These are phyloP conservation scores for Psilocybe sp. DNA, from an alignment of 768 basidiomycete genomes.

Conservation along the genomic window DNA sequence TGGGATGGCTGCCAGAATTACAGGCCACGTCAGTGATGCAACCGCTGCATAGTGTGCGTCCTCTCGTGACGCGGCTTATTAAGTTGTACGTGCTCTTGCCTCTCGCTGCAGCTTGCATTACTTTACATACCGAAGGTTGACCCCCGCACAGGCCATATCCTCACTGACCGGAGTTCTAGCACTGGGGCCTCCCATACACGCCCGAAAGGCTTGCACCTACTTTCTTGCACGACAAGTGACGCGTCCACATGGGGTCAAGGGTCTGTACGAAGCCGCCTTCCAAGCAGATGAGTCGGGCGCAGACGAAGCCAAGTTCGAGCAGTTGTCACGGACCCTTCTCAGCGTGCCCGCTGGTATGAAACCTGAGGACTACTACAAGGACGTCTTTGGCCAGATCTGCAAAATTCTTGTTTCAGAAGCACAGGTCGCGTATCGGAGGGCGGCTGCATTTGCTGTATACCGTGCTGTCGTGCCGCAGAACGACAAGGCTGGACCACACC, in stretches of 20 bases:
- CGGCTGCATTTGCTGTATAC: conserved; percentile 67
- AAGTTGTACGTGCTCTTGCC: conserved; percentile 48
- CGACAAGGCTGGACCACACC: conserved; percentile 14
- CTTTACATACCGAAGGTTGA: conserved; percentile 41
- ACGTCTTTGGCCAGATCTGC: conserved; percentile 54
- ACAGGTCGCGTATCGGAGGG: conserved; percentile 48
- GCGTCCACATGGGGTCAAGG: conserved; percentile 66
- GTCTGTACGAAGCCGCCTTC: conserved; percentile 68
- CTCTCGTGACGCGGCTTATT: conserved; percentile 53
- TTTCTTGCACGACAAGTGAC: conserved; percentile 70
- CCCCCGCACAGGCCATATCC: conserved; percentile 63
- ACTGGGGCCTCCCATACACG: conserved; percentile 43
- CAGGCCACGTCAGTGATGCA: conserved; percentile 33
- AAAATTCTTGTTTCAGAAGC: conserved; percentile 42
- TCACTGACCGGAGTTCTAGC: conserved; percentile 58
- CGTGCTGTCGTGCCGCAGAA: conserved; percentile 51
- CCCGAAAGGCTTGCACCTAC: conserved; percentile 55
- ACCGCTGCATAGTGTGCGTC: conserved; percentile 46
- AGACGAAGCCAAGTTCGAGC: conserved; percentile 60
- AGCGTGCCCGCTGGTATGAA: conserved; percentile 57
- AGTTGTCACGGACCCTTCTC: conserved; percentile 60
- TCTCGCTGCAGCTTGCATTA: conserved; percentile 14
- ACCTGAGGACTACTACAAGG: conserved; percentile 59
- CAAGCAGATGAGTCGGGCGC: conserved; percentile 51
- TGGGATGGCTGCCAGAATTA: conserved; percentile 74